A percentile compares a stretch with the other conserved stretches of the same genome.
These are phyloP conservation scores for Cercospora sp. DNA, from an alignment of 2,329 filamentous ascomycete genomes.

Conservation along the genomic window DNA sequence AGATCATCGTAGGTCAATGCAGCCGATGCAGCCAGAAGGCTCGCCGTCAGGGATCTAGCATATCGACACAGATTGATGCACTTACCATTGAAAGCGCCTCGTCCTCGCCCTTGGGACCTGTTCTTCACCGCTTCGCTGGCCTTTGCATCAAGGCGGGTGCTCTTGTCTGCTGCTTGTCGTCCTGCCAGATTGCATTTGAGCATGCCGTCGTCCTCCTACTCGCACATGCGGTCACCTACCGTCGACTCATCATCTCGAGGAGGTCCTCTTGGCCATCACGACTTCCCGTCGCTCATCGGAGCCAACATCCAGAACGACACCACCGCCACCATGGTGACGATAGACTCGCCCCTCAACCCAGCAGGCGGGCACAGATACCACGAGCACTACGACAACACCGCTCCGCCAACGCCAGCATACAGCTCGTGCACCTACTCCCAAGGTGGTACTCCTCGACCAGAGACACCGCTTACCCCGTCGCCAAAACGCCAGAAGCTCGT, in stretches of 20 bases:
- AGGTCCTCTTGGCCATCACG: slow-evolving; percentile 18
- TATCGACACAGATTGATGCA: slow-evolving; percentile 25
- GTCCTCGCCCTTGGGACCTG: slow-evolving; percentile 26
- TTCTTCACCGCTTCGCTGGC: slow-evolving; percentile 26
- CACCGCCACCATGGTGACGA: slow-evolving; percentile 42
- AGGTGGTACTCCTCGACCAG: slow-evolving; percentile 28
- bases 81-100: slow-evolving; percentile 29
- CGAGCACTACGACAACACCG: slow-evolving; percentile 22
- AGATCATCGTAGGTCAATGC: slow-evolving; percentile 24
- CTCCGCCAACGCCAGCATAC: slow-evolving; percentile 34
- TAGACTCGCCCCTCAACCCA: slow-evolving; percentile 46
- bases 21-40: slow-evolving; percentile 22
- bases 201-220: slow-evolving; percentile 28
- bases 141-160: slow-evolving; percentile 9
- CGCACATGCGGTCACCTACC: slow-evolving; percentile 29
- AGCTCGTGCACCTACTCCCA: slow-evolving; percentile 28
- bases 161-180: slow-evolving; percentile 10
- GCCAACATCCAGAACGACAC: slow-evolving; percentile 18
- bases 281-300: not conserved
- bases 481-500: slow-evolving; percentile 57
- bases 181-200: slow-evolving; percentile 15
- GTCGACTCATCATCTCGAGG: slow-evolving; percentile 21
- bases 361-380: slow-evolving; percentile 25
- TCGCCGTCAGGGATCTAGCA: slow-evolving; percentile 23
- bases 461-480: slow-evolving; percentile 27